These are phyloP conservation scores for Trametes sp. DNA, from an alignment of 1,284 basidiomycete genomes.

Conservation along the genomic window DNA sequence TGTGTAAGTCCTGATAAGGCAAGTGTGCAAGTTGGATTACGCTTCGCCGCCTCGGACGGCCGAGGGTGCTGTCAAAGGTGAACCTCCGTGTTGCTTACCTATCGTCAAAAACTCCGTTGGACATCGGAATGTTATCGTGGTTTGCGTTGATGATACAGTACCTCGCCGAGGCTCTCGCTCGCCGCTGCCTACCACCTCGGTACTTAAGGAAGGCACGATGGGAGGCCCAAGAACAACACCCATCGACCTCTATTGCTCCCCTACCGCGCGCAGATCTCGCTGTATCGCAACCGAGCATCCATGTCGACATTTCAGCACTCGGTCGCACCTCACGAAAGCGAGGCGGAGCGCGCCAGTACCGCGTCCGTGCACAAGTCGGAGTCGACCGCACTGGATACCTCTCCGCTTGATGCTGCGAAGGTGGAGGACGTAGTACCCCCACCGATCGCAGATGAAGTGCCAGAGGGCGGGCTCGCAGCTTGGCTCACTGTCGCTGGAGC, in stretches of 20 bases:
- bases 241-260: too few relatives aligned
- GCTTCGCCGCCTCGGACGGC: too few relatives aligned
- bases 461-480: slow-evolving; percentile 16
- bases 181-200: background rate
- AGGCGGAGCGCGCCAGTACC: slow-evolving; percentile 4
- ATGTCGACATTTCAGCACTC: slow-evolving; percentile 15
- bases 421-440: background rate
- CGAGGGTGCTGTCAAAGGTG: too few relatives aligned
- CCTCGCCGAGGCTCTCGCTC: too few relatives aligned
- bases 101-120: too few relatives aligned
- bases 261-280: background rate
- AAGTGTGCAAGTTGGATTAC: too few relatives aligned
- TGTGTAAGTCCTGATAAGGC: too few relatives aligned
- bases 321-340: background rate
- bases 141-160: too few relatives aligned
- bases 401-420: slow-evolving; percentile 2
- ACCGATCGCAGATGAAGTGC: background rate
- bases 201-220: background rate
- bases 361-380: slow-evolving; percentile 16
- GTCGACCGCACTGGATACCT: slow-evolving; percentile 7
- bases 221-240: background rate
- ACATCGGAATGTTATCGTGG: too few relatives aligned
- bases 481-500: slow-evolving; percentile 22
- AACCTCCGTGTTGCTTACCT: too few relatives aligned
- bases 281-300: background rate